Evolutionary conservation across 192 early-diverging fungal species (phyloP).

Genomic region (Rhizophlyctis rosea): DNA sequence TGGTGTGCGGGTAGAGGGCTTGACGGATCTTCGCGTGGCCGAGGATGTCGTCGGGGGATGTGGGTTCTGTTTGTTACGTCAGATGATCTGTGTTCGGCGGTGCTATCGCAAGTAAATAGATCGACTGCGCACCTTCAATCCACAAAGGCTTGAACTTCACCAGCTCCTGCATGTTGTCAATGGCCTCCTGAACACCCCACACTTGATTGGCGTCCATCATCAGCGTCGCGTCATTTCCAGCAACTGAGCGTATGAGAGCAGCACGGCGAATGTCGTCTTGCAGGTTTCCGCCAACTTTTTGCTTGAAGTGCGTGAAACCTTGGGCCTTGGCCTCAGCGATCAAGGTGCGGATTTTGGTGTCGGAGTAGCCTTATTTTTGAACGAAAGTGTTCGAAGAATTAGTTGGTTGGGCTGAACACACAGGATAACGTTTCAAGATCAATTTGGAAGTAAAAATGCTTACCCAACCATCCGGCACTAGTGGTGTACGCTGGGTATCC

Average conservation of each 20-base stretch:
- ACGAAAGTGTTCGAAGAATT: constrained; percentile 43
- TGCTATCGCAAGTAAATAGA: too few relatives aligned
- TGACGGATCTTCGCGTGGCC: too few relatives aligned
- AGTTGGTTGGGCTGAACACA: too few relatives aligned
- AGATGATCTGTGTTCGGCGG: too few relatives aligned
- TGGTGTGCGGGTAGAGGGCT: too few relatives aligned
- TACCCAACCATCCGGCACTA: too few relatives aligned
- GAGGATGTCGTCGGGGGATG: too few relatives aligned
- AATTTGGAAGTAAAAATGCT: too few relatives aligned
- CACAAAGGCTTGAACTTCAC: constrained; percentile 40
- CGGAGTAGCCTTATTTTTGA: constrained; percentile 44
- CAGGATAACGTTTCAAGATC: too few relatives aligned
- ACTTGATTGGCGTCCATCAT: constrained; percentile 54
- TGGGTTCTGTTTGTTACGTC: too few relatives aligned
- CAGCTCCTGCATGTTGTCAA: constrained; percentile 45
- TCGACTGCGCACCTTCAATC: too few relatives aligned
- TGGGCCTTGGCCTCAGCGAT: constrained; percentile 33
- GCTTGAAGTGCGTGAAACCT: constrained; percentile 46
- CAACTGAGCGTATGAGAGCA: constrained; percentile 37
- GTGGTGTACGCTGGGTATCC: too few relatives aligned
- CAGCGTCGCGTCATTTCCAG: constrained; percentile 37
- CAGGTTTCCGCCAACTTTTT: constrained; percentile 42
- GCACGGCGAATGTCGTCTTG: constrained; percentile 38
- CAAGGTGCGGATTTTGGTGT: constrained; percentile 34
- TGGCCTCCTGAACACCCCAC: constrained; percentile 45